Evolutionary conservation across 768 basidiomycete genomes (phyloP).

Genomic region (Calocera cornea): DNA sequence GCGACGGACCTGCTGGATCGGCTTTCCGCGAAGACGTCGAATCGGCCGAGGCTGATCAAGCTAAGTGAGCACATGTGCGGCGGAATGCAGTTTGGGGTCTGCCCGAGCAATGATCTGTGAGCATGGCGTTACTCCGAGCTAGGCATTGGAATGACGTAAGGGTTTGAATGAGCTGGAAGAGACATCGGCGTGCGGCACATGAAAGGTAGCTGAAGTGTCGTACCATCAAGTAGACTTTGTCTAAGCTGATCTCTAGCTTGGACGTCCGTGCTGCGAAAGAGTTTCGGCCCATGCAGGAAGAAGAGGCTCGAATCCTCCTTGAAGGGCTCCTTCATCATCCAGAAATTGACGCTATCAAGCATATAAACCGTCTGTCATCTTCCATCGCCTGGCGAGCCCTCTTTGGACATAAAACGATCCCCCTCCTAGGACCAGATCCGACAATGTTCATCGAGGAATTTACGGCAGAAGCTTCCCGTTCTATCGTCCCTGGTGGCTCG

Average conservation of each 20-base stretch:
- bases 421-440: not conserved
- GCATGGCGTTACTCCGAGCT: not conserved
- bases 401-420: not conserved
- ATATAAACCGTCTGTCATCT: not conserved
- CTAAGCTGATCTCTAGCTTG: not conserved
- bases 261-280: not conserved
- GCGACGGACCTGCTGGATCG: not conserved
- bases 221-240: not conserved
- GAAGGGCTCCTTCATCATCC: not conserved
- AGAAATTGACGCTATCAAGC: not conserved
- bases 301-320: not conserved
- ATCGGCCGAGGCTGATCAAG: not conserved
- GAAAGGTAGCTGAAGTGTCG: not conserved
- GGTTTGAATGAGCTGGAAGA: no score
- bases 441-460: not conserved
- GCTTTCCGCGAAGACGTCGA: not conserved
- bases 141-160: no score
- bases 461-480: not conserved
- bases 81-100: not conserved
- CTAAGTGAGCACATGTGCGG: not conserved
- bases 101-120: not conserved
- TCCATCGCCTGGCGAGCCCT: not conserved
- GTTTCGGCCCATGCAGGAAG: not conserved
- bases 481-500: not conserved
- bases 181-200: not conserved